A percentile compares a stretch with the other conserved stretches of the same genome.
These are phyloP conservation scores for Silene latifolia DNA, from an alignment of 148 eudicot genomes.

Conservation along the genomic window DNA sequence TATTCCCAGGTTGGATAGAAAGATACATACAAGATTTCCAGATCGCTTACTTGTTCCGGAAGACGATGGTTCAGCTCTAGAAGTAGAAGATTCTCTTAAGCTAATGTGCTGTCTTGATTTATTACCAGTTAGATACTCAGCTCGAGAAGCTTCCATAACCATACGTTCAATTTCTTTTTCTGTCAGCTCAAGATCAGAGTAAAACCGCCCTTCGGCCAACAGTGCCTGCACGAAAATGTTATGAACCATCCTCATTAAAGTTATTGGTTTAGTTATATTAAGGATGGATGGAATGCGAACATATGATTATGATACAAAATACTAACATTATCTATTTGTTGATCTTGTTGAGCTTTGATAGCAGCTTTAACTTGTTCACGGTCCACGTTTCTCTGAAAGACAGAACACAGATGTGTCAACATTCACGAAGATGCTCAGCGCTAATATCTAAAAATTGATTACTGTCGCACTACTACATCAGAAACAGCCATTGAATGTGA, in stretches of 20 bases:
- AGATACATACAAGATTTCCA: neutral
- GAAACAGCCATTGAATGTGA: no score
- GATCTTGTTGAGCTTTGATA: conserved; percentile 98
- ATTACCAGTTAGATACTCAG: conserved; percentile 73
- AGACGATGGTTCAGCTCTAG: conserved; percentile 95
- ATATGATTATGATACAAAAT: conserved; percentile 6
- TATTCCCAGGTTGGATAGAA: no score
- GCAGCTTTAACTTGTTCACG: conserved; percentile 97
- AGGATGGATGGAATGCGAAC: neutral
- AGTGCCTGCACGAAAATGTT: conserved; percentile 54
- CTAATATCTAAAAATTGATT: no score
- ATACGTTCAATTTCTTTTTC: conserved; percentile 97
- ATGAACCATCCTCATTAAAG: neutral
- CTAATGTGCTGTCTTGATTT: conserved; percentile 63
- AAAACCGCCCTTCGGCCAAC: conserved; percentile 90
- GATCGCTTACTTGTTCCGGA: conserved; percentile 84
- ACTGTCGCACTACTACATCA: no score
- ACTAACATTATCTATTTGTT: conserved; percentile 85
- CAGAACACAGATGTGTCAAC: conserved; percentile 11
- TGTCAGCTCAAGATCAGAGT: conserved; percentile 94
- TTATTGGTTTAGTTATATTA: no score
- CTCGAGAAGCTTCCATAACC: conserved; percentile 98
- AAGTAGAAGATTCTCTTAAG: conserved; percentile 67
- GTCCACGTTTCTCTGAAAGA: conserved; percentile 67
- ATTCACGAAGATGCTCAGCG: neutral